These are phyloP conservation scores for Huntiella bhutanensis DNA, from an alignment of 2,329 filamentous ascomycete species.

Conservation along the genomic window DNA sequence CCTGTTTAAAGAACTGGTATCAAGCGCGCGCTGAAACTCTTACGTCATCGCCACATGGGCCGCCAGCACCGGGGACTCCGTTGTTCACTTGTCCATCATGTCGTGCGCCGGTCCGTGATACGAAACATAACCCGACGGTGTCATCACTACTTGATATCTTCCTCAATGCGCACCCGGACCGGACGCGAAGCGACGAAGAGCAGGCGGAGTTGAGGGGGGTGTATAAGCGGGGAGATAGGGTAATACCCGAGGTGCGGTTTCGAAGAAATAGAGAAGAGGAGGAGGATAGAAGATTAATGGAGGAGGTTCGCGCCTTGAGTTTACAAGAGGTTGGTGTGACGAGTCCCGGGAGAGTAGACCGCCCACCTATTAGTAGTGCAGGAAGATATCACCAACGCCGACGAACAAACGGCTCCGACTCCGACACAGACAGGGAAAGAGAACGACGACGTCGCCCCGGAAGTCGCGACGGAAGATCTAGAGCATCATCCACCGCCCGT, in stretches of 20 bases:
- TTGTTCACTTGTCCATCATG: slow-evolving; percentile 84
- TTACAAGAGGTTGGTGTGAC: slow-evolving; percentile 45
- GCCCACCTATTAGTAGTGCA: not conserved
- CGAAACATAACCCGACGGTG: slow-evolving; percentile 76
- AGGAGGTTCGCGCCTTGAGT: slow-evolving; percentile 55
- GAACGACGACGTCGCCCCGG: slow-evolving; percentile 13
- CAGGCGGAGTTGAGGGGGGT: slow-evolving; percentile 55
- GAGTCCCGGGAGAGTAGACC: slow-evolving; percentile 12
- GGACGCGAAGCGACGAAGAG: slow-evolving; percentile 50
- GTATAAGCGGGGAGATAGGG: slow-evolving; percentile 66
- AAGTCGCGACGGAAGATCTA: slow-evolving; percentile 14
- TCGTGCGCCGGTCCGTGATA: slow-evolving; percentile 68
- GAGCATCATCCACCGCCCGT: slow-evolving; percentile 7
- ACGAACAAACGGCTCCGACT: slow-evolving; percentile 7
- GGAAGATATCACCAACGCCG: slow-evolving; percentile 5
- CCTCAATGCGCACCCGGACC: slow-evolving; percentile 58
- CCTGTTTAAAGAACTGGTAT: slow-evolving; percentile 94
- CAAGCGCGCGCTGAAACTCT: slow-evolving; percentile 50
- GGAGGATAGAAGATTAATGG: slow-evolving; percentile 50
- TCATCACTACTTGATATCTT: slow-evolving; percentile 82
- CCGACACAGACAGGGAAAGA: slow-evolving; percentile 8
- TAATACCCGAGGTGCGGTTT: slow-evolving; percentile 43
- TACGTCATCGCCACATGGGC: slow-evolving; percentile 28
- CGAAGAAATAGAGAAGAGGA: slow-evolving; percentile 18
- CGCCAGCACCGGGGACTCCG: slow-evolving; percentile 26